Evolutionary conservation across 1,284 basidiomycete species (phyloP).

Genomic region (Pascua sp.): DNA sequence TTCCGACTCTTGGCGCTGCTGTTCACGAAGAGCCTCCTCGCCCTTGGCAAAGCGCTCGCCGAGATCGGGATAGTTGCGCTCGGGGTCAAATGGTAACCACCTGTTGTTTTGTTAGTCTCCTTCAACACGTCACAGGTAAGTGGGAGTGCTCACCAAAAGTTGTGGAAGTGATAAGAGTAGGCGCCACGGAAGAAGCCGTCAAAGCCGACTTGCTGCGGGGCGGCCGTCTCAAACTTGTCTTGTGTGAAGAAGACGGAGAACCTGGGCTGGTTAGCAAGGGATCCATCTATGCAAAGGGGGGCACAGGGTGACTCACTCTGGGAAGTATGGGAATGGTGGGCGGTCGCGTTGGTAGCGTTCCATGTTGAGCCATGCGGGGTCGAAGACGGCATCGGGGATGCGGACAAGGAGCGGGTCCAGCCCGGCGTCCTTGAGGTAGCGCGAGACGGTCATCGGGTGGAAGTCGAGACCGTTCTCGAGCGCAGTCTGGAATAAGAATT

Average conservation of each 20-base stretch:
- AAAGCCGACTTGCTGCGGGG: conserved; percentile 71
- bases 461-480: conserved; percentile 79
- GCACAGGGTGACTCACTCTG: conserved; percentile 56
- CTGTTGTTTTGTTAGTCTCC: conserved; percentile 48
- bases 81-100: conserved; percentile 89
- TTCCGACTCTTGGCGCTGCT: conserved; percentile 31
- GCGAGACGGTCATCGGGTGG: conserved; percentile 77
- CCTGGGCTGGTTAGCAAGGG: conserved; percentile 51
- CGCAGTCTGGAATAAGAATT: conserved; percentile 79
- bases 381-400: conserved; percentile 78
- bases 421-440: conserved; percentile 73
- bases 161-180: conserved; percentile 82
- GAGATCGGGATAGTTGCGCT: conserved; percentile 86
- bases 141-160: conserved; percentile 60
- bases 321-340: conserved; percentile 79
- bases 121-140: not conserved
- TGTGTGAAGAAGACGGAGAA: conserved; percentile 79
- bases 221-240: conserved; percentile 63
- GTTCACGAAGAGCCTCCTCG: conserved; percentile 57
- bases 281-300: no score
- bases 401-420: conserved; percentile 68
- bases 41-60: conserved; percentile 71
- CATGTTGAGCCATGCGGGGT: conserved; percentile 80
- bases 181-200: conserved; percentile 82
- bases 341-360: conserved; percentile 76